Evolutionary conservation across 2,329 filamentous ascomycete species (phyloP).

Genomic region (Phialophora tarda): DNA sequence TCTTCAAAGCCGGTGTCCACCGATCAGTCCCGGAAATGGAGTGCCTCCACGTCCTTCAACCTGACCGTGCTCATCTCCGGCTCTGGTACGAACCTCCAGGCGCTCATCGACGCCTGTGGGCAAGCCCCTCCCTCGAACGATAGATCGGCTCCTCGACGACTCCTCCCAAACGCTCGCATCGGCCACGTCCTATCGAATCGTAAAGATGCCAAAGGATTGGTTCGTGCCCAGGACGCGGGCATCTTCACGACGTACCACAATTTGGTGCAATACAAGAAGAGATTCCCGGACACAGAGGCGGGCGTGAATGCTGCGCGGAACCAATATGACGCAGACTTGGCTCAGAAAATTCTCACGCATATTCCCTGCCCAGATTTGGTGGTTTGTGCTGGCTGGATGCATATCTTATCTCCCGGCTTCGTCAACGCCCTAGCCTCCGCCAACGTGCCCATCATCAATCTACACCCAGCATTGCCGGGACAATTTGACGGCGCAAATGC

Average conservation of each 20-base stretch:
- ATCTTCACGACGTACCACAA: slow-evolving; percentile 85
- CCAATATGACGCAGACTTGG: slow-evolving; percentile 77
- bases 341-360: slow-evolving; percentile 67
- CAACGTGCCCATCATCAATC: slow-evolving; percentile 75
- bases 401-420: slow-evolving; percentile 74
- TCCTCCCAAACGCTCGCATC: slow-evolving; percentile 59
- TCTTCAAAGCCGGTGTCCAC: slow-evolving; percentile 22
- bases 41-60: slow-evolving; percentile 34
- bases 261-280: slow-evolving; percentile 75
- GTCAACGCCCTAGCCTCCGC: slow-evolving; percentile 68
- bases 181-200: slow-evolving; percentile 70
- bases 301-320: slow-evolving; percentile 61
- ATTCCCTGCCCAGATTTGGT: slow-evolving; percentile 68
- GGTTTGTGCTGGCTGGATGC: slow-evolving; percentile 86
- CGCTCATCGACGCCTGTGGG: slow-evolving; percentile 68
- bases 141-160: slow-evolving; percentile 21
- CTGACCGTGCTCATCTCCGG: slow-evolving; percentile 73
- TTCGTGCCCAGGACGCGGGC: slow-evolving; percentile 62
- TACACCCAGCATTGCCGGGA: slow-evolving; percentile 77
- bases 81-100: slow-evolving; percentile 79
- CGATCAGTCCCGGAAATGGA: slow-evolving; percentile 34
- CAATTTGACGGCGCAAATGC: slow-evolving; percentile 78
- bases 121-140: slow-evolving; percentile 43
- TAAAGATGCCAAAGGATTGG: slow-evolving; percentile 68
- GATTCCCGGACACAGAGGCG: slow-evolving; percentile 62